These are phyloP conservation scores for Eragrostis tef DNA, from an alignment of 202 grass and related monocot species.

Conservation along the genomic window DNA sequence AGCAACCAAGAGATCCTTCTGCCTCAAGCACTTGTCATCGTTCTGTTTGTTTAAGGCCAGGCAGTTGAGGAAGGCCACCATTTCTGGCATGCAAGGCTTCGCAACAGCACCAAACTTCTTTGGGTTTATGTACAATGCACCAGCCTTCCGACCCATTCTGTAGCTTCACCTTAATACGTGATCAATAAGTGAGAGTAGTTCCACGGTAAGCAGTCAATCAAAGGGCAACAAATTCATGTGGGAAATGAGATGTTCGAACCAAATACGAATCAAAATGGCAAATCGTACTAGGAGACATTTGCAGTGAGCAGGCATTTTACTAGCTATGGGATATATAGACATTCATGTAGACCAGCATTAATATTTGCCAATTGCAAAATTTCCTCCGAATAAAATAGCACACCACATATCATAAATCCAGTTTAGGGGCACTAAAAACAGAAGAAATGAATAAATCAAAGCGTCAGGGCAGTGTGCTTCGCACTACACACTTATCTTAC, in stretches of 20 bases:
- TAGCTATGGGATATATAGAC: neutral
- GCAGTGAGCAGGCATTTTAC: neutral
- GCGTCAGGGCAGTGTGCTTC: neutral
- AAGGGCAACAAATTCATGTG: neutral
- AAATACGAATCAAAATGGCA: neutral
- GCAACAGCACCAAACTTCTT: slow-evolving; percentile 73
- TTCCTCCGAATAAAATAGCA: neutral
- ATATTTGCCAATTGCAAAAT: neutral
- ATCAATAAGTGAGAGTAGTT: too few relatives aligned
- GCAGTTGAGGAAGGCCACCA: slow-evolving; percentile 80
- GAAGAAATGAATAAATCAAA: neutral
- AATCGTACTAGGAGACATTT: neutral
- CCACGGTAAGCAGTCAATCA: neutral
- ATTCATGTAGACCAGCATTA: neutral
- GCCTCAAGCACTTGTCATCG: slow-evolving; percentile 64
- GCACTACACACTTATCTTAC: neutral
- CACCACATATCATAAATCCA: neutral
- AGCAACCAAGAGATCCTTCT: slow-evolving; percentile 57
- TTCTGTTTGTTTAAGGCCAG: slow-evolving; percentile 85
- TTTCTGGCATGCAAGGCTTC: slow-evolving; percentile 85
- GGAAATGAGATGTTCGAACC: neutral
- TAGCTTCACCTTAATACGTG: slow-evolving; percentile 21
- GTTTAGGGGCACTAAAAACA: neutral
- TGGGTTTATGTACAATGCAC: slow-evolving; percentile 81
- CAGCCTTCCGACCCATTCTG: slow-evolving; percentile 83